A percentile compares a stretch with the other conserved stretches of the same genome.
phyloP scores from a whole-genome alignment of 371 early-diverging fungal species.

The Actinomortierella ambigua region DNA sequence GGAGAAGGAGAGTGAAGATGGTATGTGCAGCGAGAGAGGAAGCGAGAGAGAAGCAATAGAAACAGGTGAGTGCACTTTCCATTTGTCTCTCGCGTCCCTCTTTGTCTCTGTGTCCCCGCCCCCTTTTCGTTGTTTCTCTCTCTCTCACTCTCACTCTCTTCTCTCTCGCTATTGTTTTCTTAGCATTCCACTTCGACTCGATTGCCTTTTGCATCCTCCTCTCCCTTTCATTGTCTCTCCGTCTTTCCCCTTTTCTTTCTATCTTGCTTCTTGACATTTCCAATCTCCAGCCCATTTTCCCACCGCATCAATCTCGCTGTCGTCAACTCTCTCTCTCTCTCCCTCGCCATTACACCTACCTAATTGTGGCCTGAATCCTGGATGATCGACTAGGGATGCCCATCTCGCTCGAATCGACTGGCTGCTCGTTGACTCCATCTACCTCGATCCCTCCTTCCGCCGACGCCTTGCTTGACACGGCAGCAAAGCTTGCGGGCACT shows the following conservation, averaged over 20 bases:
- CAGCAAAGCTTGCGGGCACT: too few species aligned
- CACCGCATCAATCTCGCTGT: background rate
- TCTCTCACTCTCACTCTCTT: background rate
- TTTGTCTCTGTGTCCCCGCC: too few species aligned
- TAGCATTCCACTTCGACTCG: background rate
- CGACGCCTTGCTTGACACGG: background rate
- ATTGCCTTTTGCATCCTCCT: background rate
- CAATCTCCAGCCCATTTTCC: background rate
- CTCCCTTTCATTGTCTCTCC: background rate
- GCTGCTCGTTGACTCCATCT: background rate
- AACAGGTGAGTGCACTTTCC: too few species aligned
- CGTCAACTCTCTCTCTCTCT: background rate
- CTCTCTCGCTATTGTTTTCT: background rate
- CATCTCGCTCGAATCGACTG: too few species aligned
- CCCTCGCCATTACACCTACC: background rate
- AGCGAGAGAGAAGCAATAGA: too few species aligned
- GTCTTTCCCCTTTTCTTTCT: conserved; percentile 1
- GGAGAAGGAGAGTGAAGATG: too few species aligned
- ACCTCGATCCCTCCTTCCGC: background rate
- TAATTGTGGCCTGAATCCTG: background rate
- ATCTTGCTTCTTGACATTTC: background rate
- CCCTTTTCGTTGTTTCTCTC: conserved; percentile 4
- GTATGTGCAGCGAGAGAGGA: too few species aligned
- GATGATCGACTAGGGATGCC: too few species aligned
- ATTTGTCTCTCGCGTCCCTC: too few species aligned